Evolutionary conservation across 352 stramenopile species (phyloP).

Genomic region (Pelagophyceae sp.): DNA sequence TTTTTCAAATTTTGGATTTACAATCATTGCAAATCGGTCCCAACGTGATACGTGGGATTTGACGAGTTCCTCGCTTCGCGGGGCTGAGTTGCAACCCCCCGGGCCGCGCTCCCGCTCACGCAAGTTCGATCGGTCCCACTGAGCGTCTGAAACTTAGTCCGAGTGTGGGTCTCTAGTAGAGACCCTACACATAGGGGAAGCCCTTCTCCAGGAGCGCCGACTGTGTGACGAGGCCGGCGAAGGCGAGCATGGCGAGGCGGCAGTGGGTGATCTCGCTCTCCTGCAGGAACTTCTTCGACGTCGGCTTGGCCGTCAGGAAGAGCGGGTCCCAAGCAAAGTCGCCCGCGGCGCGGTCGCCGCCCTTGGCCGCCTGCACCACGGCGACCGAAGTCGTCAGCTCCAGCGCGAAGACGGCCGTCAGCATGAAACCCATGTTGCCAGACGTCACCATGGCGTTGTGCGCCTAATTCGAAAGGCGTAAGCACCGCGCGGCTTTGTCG

Average conservation of each 20-base stretch:
- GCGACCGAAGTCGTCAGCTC: constrained; percentile 49
- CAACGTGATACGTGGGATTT: too few species aligned
- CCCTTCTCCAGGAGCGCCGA: constrained; percentile 18
- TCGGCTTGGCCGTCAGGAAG: constrained; percentile 28
- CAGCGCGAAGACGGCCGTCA: constrained; percentile 45
- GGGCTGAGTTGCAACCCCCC: too few species aligned
- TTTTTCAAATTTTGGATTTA: too few species aligned
- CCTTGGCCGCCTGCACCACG: constrained; percentile 57
- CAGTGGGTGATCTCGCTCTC: constrained; percentile 19
- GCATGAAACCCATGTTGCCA: constrained; percentile 55
- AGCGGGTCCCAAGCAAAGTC: constrained; percentile 53
- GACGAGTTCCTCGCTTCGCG: too few species aligned
- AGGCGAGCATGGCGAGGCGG: constrained; percentile 26
- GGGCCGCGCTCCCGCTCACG: too few species aligned
- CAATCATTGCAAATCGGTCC: too few species aligned
- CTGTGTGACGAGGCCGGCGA: constrained; percentile 27
- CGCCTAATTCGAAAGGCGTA: constrained; percentile 33
- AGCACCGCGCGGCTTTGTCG: too few species aligned
- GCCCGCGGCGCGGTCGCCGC: constrained; percentile 48
- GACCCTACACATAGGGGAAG: constrained; percentile 26
- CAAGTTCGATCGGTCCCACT: too few species aligned
- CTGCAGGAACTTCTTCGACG: background rate
- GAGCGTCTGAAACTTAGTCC: too few species aligned
- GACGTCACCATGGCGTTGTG: constrained; percentile 55
- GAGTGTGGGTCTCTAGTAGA: too few species aligned